A percentile compares a stretch with the other conserved stretches of the same genome.
Conservation (phyloP, 495 filamentous ascomycete species). For the Neohortaea acidophila region DNA sequence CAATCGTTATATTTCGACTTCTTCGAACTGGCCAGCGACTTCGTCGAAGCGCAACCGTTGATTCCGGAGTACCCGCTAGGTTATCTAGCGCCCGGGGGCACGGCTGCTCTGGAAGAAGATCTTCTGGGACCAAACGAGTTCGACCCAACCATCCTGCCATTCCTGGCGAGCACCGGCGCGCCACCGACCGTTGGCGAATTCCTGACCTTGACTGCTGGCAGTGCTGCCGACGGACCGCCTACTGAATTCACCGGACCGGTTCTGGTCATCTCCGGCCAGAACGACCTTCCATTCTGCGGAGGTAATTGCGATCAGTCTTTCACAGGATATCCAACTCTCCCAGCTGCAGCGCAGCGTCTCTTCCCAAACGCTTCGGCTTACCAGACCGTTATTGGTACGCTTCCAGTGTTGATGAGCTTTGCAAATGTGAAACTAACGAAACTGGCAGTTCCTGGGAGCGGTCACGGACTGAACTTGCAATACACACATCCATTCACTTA, state of each 20-base stretch:
- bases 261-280: constrained; percentile 19
- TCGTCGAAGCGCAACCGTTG: constrained; percentile 34
- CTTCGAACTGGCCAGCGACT: constrained; percentile 32
- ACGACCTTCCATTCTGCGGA: constrained; percentile 21
- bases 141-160: constrained; percentile 30
- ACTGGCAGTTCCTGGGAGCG: constrained; percentile 8
- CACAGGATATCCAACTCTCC: constrained; percentile 7
- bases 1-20: constrained; percentile 24
- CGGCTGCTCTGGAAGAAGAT: neutral
- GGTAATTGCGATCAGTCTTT: constrained; percentile 19
- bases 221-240: constrained; percentile 8
- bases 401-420: too few species aligned
- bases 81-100: too few species aligned
- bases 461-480: constrained; percentile 20
- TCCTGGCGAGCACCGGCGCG: constrained; percentile 11
- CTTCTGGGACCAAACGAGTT: constrained; percentile 32
- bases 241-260: constrained; percentile 13
- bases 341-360: neutral
- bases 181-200: constrained; percentile 22
- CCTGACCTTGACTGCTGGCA: too few species aligned
- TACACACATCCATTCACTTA: constrained; percentile 15
- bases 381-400: constrained; percentile 10
- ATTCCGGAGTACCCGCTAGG: too few species aligned
- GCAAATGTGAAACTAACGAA: too few species aligned
- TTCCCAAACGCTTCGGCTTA: constrained; percentile 16